Percentiles rank a stretch among this genome's conserved stretches.
These are phyloP conservation scores for Xylariaceae sp. DNA, from an alignment of 2,329 filamentous ascomycete species.

Conservation along the genomic window DNA sequence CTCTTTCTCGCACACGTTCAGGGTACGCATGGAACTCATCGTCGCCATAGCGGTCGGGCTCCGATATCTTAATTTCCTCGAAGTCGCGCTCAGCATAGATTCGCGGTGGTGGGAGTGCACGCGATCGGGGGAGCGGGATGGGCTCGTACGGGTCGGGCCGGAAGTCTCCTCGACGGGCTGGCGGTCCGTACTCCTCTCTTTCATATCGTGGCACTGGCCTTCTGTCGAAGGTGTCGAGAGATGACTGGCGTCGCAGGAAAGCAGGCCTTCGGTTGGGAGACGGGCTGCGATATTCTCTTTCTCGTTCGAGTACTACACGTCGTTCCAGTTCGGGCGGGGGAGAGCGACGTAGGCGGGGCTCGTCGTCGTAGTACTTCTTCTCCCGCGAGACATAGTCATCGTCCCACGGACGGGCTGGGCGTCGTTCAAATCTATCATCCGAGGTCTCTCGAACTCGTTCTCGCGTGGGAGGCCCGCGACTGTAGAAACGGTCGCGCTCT, in stretches of 20 bases:
- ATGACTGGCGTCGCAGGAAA: constrained; percentile 77
- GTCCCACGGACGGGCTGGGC: constrained; percentile 39
- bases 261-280: constrained; percentile 59
- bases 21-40: constrained; percentile 64
- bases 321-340: constrained; percentile 48
- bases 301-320: constrained; percentile 50
- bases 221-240: constrained; percentile 85
- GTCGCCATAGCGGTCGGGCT: constrained; percentile 65
- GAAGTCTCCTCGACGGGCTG: constrained; percentile 52
- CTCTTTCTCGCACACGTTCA: constrained; percentile 57
- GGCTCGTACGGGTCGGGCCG: constrained; percentile 49
- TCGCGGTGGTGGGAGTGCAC: constrained; percentile 56
- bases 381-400: constrained; percentile 44
- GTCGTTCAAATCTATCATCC: constrained; percentile 44
- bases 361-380: constrained; percentile 53
- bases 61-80: constrained; percentile 61
- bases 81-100: constrained; percentile 51
- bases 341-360: constrained; percentile 30
- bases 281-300: constrained; percentile 43
- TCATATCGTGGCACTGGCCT: constrained; percentile 52
- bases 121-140: constrained; percentile 65
- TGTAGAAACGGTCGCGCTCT: constrained; percentile 46
- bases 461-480: constrained; percentile 36
- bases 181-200: constrained; percentile 45
- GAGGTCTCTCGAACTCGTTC: constrained; percentile 25